Conservation (phyloP, 129 eudicot species). For the Centrapalus pauciflorus region DNA sequence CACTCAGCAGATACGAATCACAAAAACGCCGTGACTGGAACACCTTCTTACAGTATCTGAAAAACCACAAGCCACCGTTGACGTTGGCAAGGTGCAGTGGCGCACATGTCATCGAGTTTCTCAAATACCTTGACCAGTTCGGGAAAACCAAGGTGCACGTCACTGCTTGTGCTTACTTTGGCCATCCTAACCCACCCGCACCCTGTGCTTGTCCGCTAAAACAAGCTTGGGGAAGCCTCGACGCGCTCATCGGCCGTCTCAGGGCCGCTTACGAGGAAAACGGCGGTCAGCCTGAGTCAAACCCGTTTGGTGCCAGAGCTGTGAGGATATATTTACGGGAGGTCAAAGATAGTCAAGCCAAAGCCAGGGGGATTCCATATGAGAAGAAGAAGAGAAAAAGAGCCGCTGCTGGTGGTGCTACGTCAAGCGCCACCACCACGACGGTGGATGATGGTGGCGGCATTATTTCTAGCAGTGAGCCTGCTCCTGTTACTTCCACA, state of each 20-base stretch:
- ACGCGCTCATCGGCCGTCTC: constrained; percentile 67
- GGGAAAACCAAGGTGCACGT: constrained; percentile 74
- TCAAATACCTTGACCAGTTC: constrained; percentile 67
- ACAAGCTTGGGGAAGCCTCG: constrained; percentile 84
- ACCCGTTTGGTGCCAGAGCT: constrained; percentile 67
- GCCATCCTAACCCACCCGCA: constrained; percentile 65
- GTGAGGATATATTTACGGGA: constrained; percentile 70
- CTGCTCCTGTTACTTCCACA: constrained; percentile 39
- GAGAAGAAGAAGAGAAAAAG: constrained; percentile 77
- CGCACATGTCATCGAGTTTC: constrained; percentile 75
- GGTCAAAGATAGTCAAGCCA: constrained; percentile 65
- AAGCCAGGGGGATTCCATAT: constrained; percentile 69
- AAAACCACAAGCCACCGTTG: constrained; percentile 68
- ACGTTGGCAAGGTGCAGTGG: constrained; percentile 63
- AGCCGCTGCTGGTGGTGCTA: constrained; percentile 13
- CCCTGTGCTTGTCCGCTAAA: constrained; percentile 57
- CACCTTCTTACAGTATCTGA: constrained; percentile 57
- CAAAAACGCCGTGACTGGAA: constrained; percentile 79
- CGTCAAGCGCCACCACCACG: neutral
- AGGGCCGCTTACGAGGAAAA: constrained; percentile 70
- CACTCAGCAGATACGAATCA: constrained; percentile 59
- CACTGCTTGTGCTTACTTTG: constrained; percentile 56
- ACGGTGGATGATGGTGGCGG: constrained; percentile 16
- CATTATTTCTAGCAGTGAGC: constrained; percentile 21
- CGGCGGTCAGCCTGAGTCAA: constrained; percentile 70